phyloP scores from a whole-genome alignment of 805 yeast species.

The Kuraishia hungarica region DNA sequence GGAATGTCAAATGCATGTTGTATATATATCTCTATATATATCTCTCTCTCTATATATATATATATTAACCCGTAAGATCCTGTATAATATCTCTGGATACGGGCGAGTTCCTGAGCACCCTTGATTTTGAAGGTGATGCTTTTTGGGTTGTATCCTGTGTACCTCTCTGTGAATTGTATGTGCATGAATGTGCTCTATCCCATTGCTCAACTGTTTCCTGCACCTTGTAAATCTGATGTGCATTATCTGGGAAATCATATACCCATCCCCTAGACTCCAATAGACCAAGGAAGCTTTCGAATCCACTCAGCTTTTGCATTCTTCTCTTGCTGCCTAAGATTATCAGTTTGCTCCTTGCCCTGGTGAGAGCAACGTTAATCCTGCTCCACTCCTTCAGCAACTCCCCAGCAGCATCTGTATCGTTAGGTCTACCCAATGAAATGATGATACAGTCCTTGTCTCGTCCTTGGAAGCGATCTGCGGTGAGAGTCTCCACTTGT shows the following conservation, averaged over 20 bases:
- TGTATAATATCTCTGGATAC: not conserved
- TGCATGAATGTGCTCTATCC: not conserved
- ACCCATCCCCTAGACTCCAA: slow-evolving; percentile 57
- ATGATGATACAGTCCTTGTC: slow-evolving; percentile 89
- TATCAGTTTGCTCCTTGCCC: slow-evolving; percentile 79
- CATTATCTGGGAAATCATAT: slow-evolving; percentile 19
- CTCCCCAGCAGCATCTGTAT: slow-evolving; percentile 59
- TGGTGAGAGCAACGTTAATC: slow-evolving; percentile 87
- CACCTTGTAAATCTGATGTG: slow-evolving; percentile 1
- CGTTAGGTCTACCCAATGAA: slow-evolving; percentile 81
- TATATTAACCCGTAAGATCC: not conserved
- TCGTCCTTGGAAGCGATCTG: slow-evolving; percentile 93
- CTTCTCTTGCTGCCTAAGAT: slow-evolving; percentile 75
- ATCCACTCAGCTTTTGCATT: slow-evolving; percentile 38
- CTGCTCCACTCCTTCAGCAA: slow-evolving; percentile 84
- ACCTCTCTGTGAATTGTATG: not conserved
- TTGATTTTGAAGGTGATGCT: not conserved
- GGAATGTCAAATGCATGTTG: no score
- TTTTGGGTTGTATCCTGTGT: not conserved
- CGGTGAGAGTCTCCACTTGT: slow-evolving; percentile 75
- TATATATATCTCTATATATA: no score
- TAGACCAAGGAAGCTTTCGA: slow-evolving; percentile 52
- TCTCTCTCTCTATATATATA: no score
- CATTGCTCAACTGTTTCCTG: not conserved
- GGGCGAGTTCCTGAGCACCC: not conserved